These are phyloP conservation scores for Cercophora scortea DNA, from an alignment of 495 filamentous ascomycete species.

Conservation along the genomic window DNA sequence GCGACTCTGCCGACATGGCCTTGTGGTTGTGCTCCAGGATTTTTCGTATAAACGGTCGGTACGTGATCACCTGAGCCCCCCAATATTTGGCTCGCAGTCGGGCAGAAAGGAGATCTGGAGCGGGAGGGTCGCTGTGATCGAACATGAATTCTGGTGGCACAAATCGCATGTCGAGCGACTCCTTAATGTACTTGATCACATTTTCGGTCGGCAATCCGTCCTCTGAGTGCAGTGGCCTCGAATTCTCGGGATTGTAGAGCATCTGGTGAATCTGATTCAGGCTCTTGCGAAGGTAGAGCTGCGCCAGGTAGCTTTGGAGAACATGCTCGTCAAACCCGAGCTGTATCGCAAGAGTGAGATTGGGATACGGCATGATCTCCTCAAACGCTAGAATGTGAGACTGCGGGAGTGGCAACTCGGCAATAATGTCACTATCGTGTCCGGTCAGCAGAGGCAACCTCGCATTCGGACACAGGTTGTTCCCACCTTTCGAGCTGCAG, in stretches of 20 bases:
- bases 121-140: constrained; percentile 57
- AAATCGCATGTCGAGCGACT: constrained; percentile 35
- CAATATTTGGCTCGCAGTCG: constrained; percentile 91
- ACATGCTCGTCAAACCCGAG: constrained; percentile 43
- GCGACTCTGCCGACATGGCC: constrained; percentile 15
- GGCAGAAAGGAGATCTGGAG: constrained; percentile 71
- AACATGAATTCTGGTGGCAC: constrained; percentile 47
- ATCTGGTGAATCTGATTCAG: constrained; percentile 77
- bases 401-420: constrained; percentile 78
- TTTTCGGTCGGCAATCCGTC: constrained; percentile 3
- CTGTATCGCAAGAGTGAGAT: constrained; percentile 32
- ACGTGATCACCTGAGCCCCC: constrained; percentile 83
- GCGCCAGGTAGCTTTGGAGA: constrained; percentile 75
- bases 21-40: constrained; percentile 45
- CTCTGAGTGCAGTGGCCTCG: background rate
- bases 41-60: constrained; percentile 68
- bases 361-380: constrained; percentile 57
- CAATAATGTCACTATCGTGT: constrained; percentile 69
- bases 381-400: constrained; percentile 69
- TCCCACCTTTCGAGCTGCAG: constrained; percentile 83
- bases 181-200: constrained; percentile 44
- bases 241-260: constrained; percentile 59
- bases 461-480: background rate
- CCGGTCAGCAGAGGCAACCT: background rate
- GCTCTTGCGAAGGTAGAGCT: constrained; percentile 77